Evolutionary conservation across 1,284 basidiomycete species (phyloP).

Genomic region (Athelia sp.): DNA sequence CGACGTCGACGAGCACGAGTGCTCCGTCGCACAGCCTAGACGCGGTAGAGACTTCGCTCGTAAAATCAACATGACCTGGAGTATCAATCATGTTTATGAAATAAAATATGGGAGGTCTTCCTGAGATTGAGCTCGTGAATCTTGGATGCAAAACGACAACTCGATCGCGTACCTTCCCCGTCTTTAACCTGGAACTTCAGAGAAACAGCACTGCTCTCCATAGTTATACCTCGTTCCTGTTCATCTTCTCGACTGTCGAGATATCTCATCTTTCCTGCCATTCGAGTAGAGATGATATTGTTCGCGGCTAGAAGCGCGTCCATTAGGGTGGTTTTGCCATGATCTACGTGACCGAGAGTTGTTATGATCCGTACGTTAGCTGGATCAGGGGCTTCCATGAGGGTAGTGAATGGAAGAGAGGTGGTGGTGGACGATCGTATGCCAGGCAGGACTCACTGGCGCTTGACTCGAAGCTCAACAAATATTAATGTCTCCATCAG

Average conservation of each 20-base stretch:
- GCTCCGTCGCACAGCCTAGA: slow-evolving; percentile 94
- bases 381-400: slow-evolving; percentile 45
- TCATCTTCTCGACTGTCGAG: slow-evolving; percentile 96
- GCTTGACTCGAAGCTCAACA: no score
- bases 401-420: slow-evolving; percentile 19
- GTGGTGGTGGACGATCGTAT: slow-evolving; percentile 16
- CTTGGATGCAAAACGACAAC: slow-evolving; percentile 19
- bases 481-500: no score
- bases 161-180: slow-evolving; percentile 34
- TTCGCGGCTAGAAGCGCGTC: slow-evolving; percentile 95
- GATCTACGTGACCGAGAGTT: slow-evolving; percentile 82
- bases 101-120: slow-evolving; percentile 57
- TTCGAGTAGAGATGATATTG: slow-evolving; percentile 92
- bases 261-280: slow-evolving; percentile 97
- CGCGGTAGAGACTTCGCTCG: slow-evolving; percentile 93
- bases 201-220: slow-evolving; percentile 96
- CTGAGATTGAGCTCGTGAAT: slow-evolving; percentile 34
- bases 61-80: slow-evolving; percentile 98
- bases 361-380: slow-evolving; percentile 70
- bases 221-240: slow-evolving; percentile 96
- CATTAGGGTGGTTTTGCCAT: slow-evolving; percentile 94
- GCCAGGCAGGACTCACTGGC: slow-evolving; percentile 50
- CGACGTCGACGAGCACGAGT: slow-evolving; percentile 94
- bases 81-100: slow-evolving; percentile 97
- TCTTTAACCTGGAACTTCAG: slow-evolving; percentile 75